Evolutionary conservation across 2,329 filamentous ascomycete species (phyloP), one percentile per base, ranked within the genome.

Genomic region (Xylariaceae sp.): DNA sequence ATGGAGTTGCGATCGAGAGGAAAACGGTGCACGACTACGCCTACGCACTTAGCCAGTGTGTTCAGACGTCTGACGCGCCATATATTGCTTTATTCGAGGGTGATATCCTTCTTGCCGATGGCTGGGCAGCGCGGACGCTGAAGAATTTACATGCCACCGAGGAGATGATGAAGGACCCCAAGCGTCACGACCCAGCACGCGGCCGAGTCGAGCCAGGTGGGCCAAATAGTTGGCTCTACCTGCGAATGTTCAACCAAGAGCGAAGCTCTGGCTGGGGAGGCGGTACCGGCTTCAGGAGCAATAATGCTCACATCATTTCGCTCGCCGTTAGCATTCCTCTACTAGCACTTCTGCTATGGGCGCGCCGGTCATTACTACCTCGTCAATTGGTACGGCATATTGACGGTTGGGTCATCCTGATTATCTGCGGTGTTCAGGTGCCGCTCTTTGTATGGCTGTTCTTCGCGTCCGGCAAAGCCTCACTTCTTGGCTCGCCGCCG

Each of bases 181-280:
- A 21, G 26, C 67, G 69, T 21, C 65, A 56, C 11, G 45, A 61
- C 7, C 69, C 68, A 7, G 31, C 34, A n/a, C 58, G 49, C 7
- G 65, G 67, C 7, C 47, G 55, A 29, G 49, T 70, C 23, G 48
- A 61, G 28, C 66, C 69, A 4, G 69, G 69, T 2, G 37, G 53
- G n/a, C 68, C 68, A 17, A 69, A 67, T 43, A 65, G 62, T 26
- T 71, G 69, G 69, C 57, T 71, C 6, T 71, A 71, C 45, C 45
- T 71, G 17, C 69, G 69, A 28, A 54, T 71, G 17, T 71, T 71
- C 54, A 71, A 69, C 57, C 69, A 71, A 48, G 69, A 71, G 37
- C 64, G 69, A 31, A 70, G 68, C 43, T 61, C 57, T 28, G 69
- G 69, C 9, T 71, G 69, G 69, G 62, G 61, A 1, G 69, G 69